These are phyloP conservation scores for Nevesoporus exiguus DNA, from an alignment of 768 basidiomycete species.

Conservation along the genomic window DNA sequence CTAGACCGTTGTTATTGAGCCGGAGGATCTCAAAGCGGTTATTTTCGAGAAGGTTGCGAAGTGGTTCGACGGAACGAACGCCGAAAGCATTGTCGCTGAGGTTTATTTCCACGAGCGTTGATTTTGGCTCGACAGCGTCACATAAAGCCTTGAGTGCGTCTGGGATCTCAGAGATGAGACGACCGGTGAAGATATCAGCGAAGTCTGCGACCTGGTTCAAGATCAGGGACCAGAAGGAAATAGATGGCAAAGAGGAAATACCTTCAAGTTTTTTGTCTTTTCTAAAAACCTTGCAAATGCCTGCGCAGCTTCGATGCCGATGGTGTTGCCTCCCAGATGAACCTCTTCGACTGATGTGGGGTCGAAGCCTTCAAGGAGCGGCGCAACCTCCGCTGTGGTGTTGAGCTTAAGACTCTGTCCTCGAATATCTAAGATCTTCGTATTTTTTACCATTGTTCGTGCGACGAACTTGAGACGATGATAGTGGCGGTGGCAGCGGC, in stretches of 20 bases:
- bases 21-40: slow-evolving; percentile 80
- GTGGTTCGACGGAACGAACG: slow-evolving; percentile 89
- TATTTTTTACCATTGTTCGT: not conserved
- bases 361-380: slow-evolving; percentile 63
- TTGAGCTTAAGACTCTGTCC: slow-evolving; percentile 65
- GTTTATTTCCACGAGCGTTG: slow-evolving; percentile 81
- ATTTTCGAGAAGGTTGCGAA: slow-evolving; percentile 83
- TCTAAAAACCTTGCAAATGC: slow-evolving; percentile 79
- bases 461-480: no score
- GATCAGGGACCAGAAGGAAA: slow-evolving; percentile 1
- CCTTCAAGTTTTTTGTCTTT: slow-evolving; percentile 67
- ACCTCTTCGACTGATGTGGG: slow-evolving; percentile 76
- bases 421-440: slow-evolving; percentile 26
- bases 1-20: slow-evolving; percentile 96
- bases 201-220: slow-evolving; percentile 83
- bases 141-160: slow-evolving; percentile 84
- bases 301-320: slow-evolving; percentile 86
- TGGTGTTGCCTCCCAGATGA: slow-evolving; percentile 89
- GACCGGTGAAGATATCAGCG: slow-evolving; percentile 96
- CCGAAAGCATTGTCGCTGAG: slow-evolving; percentile 97
- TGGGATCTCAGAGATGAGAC: slow-evolving; percentile 94
- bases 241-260: slow-evolving; percentile 23
- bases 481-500: no score
- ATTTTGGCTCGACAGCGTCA: slow-evolving; percentile 76
- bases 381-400: slow-evolving; percentile 68